These are phyloP conservation scores for Emmonsia crescens DNA, from an alignment of 2,329 filamentous ascomycete genomes.

Conservation along the genomic window DNA sequence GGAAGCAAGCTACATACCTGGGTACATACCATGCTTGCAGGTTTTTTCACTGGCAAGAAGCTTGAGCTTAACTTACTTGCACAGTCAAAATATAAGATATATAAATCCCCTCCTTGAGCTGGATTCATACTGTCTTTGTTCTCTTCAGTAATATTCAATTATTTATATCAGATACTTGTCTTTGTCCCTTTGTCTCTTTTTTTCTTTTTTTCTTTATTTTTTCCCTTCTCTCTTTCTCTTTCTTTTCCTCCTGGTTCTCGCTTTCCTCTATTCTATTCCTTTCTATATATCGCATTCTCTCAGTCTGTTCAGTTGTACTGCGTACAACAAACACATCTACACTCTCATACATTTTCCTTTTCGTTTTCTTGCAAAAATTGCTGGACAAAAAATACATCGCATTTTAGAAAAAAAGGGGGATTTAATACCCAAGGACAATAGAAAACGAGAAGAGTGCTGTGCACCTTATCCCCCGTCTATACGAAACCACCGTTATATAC, in stretches of 20 bases:
- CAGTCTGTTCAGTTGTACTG: background rate
- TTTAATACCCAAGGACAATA: background rate
- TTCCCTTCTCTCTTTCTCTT: background rate
- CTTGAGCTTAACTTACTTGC: background rate
- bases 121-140: background rate
- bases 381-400: background rate
- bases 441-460: background rate
- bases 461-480: background rate
- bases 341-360: background rate
- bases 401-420: background rate
- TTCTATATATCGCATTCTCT: background rate
- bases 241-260: constrained; percentile 1
- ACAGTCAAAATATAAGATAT: background rate
- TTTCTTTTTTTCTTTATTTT: background rate
- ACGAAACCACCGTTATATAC: background rate
- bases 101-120: background rate
- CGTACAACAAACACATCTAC: background rate
- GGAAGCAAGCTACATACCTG: background rate
- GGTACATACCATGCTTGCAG: background rate
- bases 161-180: background rate
- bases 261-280: constrained; percentile 2
- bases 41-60: too few species aligned
- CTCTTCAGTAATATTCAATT: background rate
- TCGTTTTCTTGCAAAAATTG: background rate
- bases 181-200: background rate